Conservation (phyloP, 805 yeast species). For the Kodamaea leandrae region DNA sequence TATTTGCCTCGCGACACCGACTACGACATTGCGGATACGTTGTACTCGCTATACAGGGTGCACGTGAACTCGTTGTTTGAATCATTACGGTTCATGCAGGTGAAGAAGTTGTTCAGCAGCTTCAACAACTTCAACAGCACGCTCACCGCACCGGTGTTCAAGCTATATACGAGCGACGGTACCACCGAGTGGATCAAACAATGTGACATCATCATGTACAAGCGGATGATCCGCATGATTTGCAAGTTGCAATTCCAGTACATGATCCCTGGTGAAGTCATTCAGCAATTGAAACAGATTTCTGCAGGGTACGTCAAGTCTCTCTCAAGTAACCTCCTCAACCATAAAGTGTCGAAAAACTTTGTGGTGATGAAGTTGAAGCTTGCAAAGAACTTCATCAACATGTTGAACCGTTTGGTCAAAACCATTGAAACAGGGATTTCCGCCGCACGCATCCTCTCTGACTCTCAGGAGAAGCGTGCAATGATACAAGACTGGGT, state of each 20-base stretch:
- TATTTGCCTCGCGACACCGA: conserved; percentile 48
- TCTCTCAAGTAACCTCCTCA: conserved; percentile 35
- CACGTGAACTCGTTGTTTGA: conserved; percentile 67
- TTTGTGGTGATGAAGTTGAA: conserved; percentile 52
- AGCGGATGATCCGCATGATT: conserved; percentile 52
- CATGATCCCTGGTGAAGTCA: conserved; percentile 54
- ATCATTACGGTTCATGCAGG: conserved; percentile 62
- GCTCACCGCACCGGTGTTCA: conserved; percentile 61
- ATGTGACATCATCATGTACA: conserved; percentile 66
- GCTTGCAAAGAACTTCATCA: conserved; percentile 53
- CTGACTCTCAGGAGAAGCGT: conserved; percentile 40
- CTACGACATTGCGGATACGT: conserved; percentile 56
- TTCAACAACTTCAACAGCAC: conserved; percentile 51
- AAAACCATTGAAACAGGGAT: conserved; percentile 53
- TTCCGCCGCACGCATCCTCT: conserved; percentile 47
- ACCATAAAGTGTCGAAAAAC: conserved; percentile 45
- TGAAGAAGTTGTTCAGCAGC: conserved; percentile 55
- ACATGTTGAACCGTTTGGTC: conserved; percentile 52
- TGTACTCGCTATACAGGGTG: conserved; percentile 59
- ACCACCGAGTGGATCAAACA: conserved; percentile 60
- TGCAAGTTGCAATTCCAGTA: conserved; percentile 56
- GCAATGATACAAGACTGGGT: conserved; percentile 61
- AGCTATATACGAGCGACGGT: conserved; percentile 49
- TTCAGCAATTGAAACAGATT: conserved; percentile 53
- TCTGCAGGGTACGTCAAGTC: conserved; percentile 48